Evolutionary conservation across 2,329 filamentous ascomycete species (phyloP), one percentile per base, ranked within the genome.

Genomic region (Fusarium camptoceras): DNA sequence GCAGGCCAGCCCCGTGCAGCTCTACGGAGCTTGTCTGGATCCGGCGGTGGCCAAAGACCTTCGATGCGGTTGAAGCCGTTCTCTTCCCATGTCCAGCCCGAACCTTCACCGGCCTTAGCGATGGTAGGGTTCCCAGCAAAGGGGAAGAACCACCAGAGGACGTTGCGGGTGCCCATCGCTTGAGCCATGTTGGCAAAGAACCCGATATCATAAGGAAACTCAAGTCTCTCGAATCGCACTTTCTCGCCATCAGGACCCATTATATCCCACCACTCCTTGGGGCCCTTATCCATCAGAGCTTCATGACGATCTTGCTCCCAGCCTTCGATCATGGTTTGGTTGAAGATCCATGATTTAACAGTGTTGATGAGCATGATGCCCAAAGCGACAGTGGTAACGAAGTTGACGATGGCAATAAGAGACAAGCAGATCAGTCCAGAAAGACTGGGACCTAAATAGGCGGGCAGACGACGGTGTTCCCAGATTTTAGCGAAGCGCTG

Each of bases 141-240:
- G 0, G 93, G 93, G 71, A 88, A 87, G 59, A 93, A 81, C 93
- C 93, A 96, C 9, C 85, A 76, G 0, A 94, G 69, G 0, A 87
- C 73, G 75, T 93, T 94, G 10, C 76, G 70, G 1, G 88, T 90
- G 6, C 92, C 92, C 91, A 96, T 94, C 18, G 89, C 91, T 76
- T 93, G 90, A 18, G 86, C 85, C 76, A 95, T 84, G 78, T 97
- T 97, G 37, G 82, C 78, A 81, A 88, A 94, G 73, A 96, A 83
- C 51, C 92, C 92, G 46, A 95, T 81, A 75, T 97, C 93, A 79
- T 94, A 96, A 0, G 93, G 93, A 73, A 94, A 96, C 78, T 95
- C 92, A 73, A 94, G 87, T 55, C 84, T 86, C 60, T 86, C 83
- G 44, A 92, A 85, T 14, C 83, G 80, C 4, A 90, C 67, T 59